Evolutionary conservation across 805 yeast species (phyloP), one percentile per base, ranked within the genome.

Genomic region (Kodamaea jinghongensis): DNA sequence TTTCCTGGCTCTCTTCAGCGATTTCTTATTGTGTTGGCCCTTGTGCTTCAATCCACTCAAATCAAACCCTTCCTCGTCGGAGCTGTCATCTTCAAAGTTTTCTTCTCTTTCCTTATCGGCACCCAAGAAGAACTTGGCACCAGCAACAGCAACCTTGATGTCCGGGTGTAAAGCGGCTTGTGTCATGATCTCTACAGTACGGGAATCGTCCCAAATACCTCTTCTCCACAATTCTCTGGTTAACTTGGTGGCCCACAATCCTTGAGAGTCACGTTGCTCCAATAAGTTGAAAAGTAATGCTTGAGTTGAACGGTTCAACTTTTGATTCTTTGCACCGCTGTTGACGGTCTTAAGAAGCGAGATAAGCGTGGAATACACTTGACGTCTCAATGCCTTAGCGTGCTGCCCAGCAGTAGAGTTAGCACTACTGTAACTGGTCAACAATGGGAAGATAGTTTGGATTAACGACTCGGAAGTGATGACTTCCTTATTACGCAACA

Each of bases 111-210:
- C 96, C 54, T 84, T 84, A 58, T 93, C 99, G 16, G 96, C 96
- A 48, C 96, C 96, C 34, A 93, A 65, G 65, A 93, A 93, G 63
- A 93, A 93, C 54, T 79, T 73, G 22, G 87, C 93, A 45, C 96
- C 99, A 2, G 97, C 85, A 39, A 84, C 70, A 5, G 95, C 83
- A 34, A 93, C 93, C 64, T 93, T 93, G 11, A 73, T 70, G 53
- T 93, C 96, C 11, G 83, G 82, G 55, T 89, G 96, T 45, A 87
- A 64, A 2, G 97, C 88, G 1, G 98, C 97, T 52, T 88, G 93
- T 1, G 95, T 83, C 98, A 93, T 90, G 55, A 93, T 80, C 63
- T 93, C 99, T n/a, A 93, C 96, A 0, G 98, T 84, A 54, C 97
- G 74, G 0, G 96, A 78, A 60, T 93, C 99, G 61, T 89, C 97